Conservation (phyloP, 768 basidiomycete species). For the Suillus fuscotomentosus region DNA sequence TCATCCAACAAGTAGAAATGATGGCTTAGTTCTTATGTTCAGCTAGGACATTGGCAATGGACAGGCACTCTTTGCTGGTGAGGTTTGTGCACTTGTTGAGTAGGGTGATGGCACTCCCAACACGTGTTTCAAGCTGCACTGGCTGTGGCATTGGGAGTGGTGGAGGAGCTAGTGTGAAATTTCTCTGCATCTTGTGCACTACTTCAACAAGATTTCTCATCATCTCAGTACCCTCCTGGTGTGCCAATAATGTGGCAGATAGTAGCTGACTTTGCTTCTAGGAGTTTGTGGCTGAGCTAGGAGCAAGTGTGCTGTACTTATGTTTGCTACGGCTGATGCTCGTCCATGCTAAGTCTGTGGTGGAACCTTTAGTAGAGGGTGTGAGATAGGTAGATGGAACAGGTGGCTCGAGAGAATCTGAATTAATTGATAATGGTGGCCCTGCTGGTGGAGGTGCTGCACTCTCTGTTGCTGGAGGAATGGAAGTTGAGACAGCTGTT, state of each 20-base stretch:
- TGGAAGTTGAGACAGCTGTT: background rate
- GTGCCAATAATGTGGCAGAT: background rate
- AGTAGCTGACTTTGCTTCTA: background rate
- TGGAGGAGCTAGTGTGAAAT: background rate
- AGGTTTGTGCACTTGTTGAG: too few relatives aligned
- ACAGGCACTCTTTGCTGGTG: too few relatives aligned
- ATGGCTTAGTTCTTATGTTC: background rate
- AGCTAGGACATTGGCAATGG: background rate
- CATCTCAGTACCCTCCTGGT: too few relatives aligned
- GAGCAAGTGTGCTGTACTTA: too few relatives aligned
- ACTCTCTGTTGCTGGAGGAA: background rate
- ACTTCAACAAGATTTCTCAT: background rate
- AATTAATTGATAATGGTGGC: background rate
- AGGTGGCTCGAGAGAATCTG: too few relatives aligned
- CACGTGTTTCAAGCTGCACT: background rate
- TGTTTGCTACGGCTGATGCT: too few relatives aligned
- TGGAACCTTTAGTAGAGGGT: too few relatives aligned
- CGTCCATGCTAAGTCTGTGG: too few relatives aligned
- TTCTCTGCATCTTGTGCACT: background rate
- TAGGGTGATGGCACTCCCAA: too few relatives aligned
- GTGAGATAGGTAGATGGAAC: too few relatives aligned
- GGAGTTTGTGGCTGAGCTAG: background rate
- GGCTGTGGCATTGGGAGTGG: too few relatives aligned
- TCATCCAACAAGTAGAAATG: background rate
- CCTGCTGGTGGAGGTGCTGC: background rate